phyloP scores from a whole-genome alignment of 495 filamentous ascomycete species.

The Acidiella bohemica region DNA sequence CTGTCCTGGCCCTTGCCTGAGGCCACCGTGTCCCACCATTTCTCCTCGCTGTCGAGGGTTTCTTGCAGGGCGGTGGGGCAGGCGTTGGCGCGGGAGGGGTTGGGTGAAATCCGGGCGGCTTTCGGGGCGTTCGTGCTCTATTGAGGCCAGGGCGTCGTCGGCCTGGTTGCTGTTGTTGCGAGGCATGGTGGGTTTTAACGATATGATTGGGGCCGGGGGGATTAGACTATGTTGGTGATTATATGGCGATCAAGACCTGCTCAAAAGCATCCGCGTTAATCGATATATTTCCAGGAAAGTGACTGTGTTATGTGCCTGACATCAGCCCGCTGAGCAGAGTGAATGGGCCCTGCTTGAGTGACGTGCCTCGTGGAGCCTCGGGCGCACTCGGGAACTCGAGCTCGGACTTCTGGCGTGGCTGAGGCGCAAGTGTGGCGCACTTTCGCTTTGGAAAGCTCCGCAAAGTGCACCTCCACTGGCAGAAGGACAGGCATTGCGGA shows the following conservation, averaged over 20 bases:
- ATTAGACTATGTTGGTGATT: neutral
- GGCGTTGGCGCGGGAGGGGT: slow-evolving; percentile 45
- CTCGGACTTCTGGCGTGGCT: neutral
- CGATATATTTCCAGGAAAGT: no score
- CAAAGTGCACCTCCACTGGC: slow-evolving; percentile 8
- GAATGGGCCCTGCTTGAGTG: neutral
- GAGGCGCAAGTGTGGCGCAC: neutral
- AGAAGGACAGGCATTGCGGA: no score
- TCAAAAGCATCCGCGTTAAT: no score
- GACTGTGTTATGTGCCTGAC: no score
- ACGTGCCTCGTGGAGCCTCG: neutral
- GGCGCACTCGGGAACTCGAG: slow-evolving; percentile 5
- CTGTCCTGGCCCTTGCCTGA: slow-evolving; percentile 68
- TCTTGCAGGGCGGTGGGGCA: slow-evolving; percentile 58
- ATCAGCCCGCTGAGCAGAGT: no score
- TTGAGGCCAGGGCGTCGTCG: slow-evolving; percentile 15
- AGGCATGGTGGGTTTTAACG: slow-evolving; percentile 26
- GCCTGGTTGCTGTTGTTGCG: slow-evolving; percentile 12
- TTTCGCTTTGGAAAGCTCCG: neutral
- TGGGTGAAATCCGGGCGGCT: slow-evolving; percentile 31
- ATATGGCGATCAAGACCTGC: slow-evolving; percentile 2
- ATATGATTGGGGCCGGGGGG: neutral
- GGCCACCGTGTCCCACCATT: slow-evolving; percentile 63
- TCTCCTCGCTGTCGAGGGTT: slow-evolving; percentile 62
- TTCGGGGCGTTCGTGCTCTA: slow-evolving; percentile 24